Base-by-base conservation (phyloP, 106 monocot species). In the Acorus calamus region DNA sequence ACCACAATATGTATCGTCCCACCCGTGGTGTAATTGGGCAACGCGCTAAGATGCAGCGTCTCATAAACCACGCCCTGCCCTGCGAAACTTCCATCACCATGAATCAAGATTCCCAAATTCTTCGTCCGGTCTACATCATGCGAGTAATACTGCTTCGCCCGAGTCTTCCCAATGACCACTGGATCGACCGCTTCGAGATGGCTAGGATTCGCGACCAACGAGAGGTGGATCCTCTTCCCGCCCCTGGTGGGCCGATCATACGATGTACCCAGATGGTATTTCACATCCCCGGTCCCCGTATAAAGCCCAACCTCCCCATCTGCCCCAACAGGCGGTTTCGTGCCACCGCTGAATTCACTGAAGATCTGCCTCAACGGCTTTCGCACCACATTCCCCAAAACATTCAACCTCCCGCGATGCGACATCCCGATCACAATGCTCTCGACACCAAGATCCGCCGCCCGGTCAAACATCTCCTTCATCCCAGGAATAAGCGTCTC, bases 21-120 rank as follows among this genome's bases (percentile, higher is more conserved):
- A 57, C 96, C 96, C 52, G 82, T 88, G 2, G 96, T 87, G 73
- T 96, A 96, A 55, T 88, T 96, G 4, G 84, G 82, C 46, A 96
- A 82, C 3, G 70, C 96, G 66, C 96, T 96, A 6, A 96, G 73
- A 80, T 96, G 90, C 8, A 96, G 64, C 42, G 96, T 91, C 69
- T 96, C 96, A 66, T 87, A 96, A 58, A 96, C 96, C 47, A 96
- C 96, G 57, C 96, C 96, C 60, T 96, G 96, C 54, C 96, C 96
- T 2, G 90, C 78, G 82, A 96, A 96, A 71, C 91, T 91, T 57
- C 96, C 91, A 68, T 96, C 96, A 57, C 96, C 96, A 69, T 96
- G 91, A 28, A 96, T 74, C 57, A 96, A 52, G 0, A 96, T 74
- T 3, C 86, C 87, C 78, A 91, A 10, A 52, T 85, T 87, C 71